Evolutionary conservation across 176 grass and related monocot genomes (phyloP).

Genomic region (Aegilops bicornis): DNA sequence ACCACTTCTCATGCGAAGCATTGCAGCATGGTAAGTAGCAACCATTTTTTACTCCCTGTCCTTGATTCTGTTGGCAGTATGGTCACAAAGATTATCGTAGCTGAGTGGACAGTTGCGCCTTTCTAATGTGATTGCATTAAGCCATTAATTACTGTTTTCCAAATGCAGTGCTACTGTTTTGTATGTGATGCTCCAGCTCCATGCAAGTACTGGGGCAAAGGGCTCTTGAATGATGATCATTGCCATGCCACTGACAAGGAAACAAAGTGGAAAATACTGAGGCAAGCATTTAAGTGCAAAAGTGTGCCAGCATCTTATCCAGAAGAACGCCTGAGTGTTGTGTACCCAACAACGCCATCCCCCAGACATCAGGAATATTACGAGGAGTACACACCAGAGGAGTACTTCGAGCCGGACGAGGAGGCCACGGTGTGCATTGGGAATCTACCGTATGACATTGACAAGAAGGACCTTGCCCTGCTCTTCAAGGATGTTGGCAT

Average conservation of each 20-base stretch:
- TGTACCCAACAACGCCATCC: constrained; percentile 10
- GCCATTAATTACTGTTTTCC: constrained; percentile 13
- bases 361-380: not conserved
- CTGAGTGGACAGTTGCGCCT: not conserved
- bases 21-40: constrained; percentile 67
- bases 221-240: constrained; percentile 39
- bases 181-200: constrained; percentile 84
- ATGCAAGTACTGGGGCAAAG: constrained; percentile 71
- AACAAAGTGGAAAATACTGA: constrained; percentile 52
- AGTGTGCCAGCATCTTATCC: constrained; percentile 30
- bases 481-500: not conserved
- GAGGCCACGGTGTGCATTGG: not conserved
- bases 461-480: not conserved
- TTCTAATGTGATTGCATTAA: not conserved
- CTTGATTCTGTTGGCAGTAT: not conserved
- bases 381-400: not conserved
- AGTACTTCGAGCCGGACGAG: not conserved
- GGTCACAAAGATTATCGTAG: not conserved
- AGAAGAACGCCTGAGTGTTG: constrained; percentile 1
- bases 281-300: constrained; percentile 49
- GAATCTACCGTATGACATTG: not conserved
- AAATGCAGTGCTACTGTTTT: constrained; percentile 96
- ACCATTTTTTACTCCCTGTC: not conserved
- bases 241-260: constrained; percentile 86
- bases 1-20: constrained; percentile 61